These are phyloP conservation scores for Penicillium canariense DNA, from an alignment of 495 filamentous ascomycete species.

Conservation along the genomic window DNA sequence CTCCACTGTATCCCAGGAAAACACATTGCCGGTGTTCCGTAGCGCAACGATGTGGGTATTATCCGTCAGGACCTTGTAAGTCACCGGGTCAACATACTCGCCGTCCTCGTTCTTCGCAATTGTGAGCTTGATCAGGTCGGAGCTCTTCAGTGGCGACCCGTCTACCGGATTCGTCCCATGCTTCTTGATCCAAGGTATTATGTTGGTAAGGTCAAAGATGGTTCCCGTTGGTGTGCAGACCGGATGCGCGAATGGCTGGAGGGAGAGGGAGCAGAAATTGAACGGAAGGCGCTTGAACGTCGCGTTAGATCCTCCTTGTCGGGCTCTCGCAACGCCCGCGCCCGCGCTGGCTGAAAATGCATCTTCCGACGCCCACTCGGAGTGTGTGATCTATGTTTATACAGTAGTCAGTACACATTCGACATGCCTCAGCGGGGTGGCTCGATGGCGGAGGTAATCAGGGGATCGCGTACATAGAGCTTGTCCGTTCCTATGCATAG, in stretches of 20 bases:
- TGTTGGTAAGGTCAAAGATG: constrained; percentile 85
- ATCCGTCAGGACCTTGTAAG: constrained; percentile 95
- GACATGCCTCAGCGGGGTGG: constrained; percentile 12
- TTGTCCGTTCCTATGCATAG: constrained; percentile 59
- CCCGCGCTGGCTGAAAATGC: constrained; percentile 75
- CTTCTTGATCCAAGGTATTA: constrained; percentile 88
- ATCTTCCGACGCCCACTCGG: constrained; percentile 91
- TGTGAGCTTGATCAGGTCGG: constrained; percentile 86
- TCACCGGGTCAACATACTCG: constrained; percentile 94
- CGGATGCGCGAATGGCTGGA: constrained; percentile 86
- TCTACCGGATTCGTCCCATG: constrained; percentile 88
- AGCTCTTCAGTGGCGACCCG: constrained; percentile 70
- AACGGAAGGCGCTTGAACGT: constrained; percentile 89
- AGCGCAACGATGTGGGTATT: constrained; percentile 96
- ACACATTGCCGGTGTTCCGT: constrained; percentile 87
- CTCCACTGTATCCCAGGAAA: constrained; percentile 92
- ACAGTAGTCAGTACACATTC: constrained; percentile 18
- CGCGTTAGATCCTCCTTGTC: constrained; percentile 52
- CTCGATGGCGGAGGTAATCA: neutral
- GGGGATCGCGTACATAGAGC: constrained; percentile 59
- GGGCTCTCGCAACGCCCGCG: constrained; percentile 55
- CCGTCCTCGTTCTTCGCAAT: constrained; percentile 91
- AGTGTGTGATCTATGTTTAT: constrained; percentile 73
- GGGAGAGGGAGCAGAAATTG: constrained; percentile 95
- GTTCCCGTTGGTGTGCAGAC: constrained; percentile 77